Percentiles rank a stretch among this genome's conserved stretches.
Conservation (phyloP, 2,329 filamentous ascomycete genomes). For the Botrytis cinerea region DNA sequence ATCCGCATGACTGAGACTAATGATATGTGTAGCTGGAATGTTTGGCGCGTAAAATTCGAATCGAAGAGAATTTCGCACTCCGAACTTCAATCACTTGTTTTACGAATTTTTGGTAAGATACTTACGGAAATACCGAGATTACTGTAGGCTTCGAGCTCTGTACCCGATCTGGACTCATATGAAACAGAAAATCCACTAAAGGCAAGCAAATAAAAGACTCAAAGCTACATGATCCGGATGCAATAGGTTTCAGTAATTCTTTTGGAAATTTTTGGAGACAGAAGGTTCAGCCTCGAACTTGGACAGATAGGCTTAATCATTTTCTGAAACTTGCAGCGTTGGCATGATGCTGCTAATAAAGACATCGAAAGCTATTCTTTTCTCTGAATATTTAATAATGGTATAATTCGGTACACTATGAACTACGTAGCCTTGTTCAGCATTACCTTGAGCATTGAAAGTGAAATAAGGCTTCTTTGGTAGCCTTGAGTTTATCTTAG, state of each 20-base stretch:
- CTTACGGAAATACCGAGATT: background rate
- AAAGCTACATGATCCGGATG: background rate
- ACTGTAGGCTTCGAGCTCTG: background rate
- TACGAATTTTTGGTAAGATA: background rate
- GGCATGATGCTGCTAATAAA: accelerated
- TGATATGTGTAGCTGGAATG: accelerated
- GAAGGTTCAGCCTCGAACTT: background rate
- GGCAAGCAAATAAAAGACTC: accelerated
- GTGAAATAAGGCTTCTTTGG: background rate
- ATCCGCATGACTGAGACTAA: background rate
- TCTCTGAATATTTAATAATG: accelerated
- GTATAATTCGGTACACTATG: background rate
- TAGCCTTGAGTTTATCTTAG: background rate
- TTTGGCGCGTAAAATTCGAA: background rate
- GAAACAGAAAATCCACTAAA: background rate
- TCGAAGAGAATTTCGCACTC: accelerated
- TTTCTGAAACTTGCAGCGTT: background rate
- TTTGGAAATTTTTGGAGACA: too few relatives aligned
- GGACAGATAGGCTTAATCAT: background rate
- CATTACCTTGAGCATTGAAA: background rate
- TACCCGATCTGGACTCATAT: background rate
- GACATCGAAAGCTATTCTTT: too few relatives aligned
- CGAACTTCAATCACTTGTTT: background rate
- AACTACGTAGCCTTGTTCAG: background rate
- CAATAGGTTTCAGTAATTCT: background rate